Evolutionary conservation across 1,284 basidiomycete genomes (phyloP).

Genomic region (Chalciporus sp.): DNA sequence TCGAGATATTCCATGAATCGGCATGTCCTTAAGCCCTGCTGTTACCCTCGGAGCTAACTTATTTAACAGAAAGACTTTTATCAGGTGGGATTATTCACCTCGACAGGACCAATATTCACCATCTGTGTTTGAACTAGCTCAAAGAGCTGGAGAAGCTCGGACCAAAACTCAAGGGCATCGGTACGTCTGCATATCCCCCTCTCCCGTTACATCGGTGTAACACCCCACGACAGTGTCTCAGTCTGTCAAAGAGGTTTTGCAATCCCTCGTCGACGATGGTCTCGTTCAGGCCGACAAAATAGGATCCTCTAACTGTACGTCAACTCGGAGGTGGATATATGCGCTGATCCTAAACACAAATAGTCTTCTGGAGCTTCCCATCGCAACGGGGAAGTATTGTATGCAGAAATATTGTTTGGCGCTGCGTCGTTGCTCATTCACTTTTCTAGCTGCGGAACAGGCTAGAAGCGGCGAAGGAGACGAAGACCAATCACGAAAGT

Average conservation of each 20-base stretch:
- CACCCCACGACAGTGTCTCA: conserved; percentile 63
- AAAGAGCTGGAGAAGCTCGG: conserved; percentile 88
- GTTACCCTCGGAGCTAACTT: conserved; percentile 1
- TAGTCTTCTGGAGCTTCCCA: conserved; percentile 93
- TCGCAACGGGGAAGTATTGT: conserved; percentile 82
- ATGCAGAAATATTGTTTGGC: conserved; percentile 20
- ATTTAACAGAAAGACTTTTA: conserved; percentile 78
- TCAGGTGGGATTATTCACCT: conserved; percentile 46
- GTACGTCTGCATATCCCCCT: conserved; percentile 40
- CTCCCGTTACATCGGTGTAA: not conserved
- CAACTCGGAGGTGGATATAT: conserved; percentile 25
- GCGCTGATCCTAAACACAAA: conserved; percentile 30
- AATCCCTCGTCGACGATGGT: conserved; percentile 82
- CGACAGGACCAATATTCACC: not conserved
- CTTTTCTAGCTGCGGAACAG: conserved; percentile 57
- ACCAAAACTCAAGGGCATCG: conserved; percentile 86
- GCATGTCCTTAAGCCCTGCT: conserved; percentile 42
- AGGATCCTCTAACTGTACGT: conserved; percentile 86
- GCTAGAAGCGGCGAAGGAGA: conserved; percentile 56
- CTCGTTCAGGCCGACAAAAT: conserved; percentile 87
- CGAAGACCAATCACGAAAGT: conserved; percentile 44
- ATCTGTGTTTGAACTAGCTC: conserved; percentile 46
- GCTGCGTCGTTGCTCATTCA: conserved; percentile 7
- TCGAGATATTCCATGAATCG: conserved; percentile 90
- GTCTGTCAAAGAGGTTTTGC: conserved; percentile 85